These are phyloP conservation scores for Polysphondylium violaceum DNA, from an alignment of 78 protist species.

Conservation along the genomic window DNA sequence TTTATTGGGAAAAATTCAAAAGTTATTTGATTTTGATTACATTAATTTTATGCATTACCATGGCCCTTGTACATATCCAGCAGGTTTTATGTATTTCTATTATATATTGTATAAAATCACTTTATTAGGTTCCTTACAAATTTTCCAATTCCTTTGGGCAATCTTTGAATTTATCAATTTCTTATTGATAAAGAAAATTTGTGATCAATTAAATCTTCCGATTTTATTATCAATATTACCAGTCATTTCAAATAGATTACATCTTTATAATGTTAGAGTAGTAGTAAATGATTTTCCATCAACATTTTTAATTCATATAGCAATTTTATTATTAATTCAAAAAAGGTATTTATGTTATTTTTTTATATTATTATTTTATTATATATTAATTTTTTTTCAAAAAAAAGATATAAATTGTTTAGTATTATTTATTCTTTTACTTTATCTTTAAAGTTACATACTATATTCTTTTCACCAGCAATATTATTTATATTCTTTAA, in stretches of 20 bases:
- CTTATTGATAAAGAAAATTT: constrained; percentile 11
- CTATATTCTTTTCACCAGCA: constrained; percentile 77
- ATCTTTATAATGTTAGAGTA: constrained; percentile 80
- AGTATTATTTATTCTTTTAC: constrained; percentile 65
- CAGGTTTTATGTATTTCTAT: constrained; percentile 71
- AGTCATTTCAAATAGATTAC: constrained; percentile 68
- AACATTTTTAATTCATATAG: constrained; percentile 45
- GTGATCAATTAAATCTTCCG: constrained; percentile 22
- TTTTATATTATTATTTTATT: background rate
- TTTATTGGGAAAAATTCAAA: background rate
- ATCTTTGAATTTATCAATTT: constrained; percentile 42
- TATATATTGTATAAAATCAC: background rate
- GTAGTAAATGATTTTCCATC: constrained; percentile 81
- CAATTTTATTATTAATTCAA: constrained; percentile 26
- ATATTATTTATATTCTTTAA: constrained; percentile 22
- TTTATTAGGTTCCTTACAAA: constrained; percentile 33
- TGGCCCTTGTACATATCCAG: constrained; percentile 83
- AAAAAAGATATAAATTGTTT: constrained; percentile 11
- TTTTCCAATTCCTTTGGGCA: constrained; percentile 69
- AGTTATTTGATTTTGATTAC: constrained; percentile 47
- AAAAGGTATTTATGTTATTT: background rate
- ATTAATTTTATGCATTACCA: constrained; percentile 80
- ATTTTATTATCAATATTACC: constrained; percentile 57
- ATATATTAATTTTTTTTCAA: background rate
- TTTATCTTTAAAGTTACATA: constrained; percentile 66